Conservation (phyloP, 2,329 filamentous ascomycete genomes). For the Daldinia sp. region DNA sequence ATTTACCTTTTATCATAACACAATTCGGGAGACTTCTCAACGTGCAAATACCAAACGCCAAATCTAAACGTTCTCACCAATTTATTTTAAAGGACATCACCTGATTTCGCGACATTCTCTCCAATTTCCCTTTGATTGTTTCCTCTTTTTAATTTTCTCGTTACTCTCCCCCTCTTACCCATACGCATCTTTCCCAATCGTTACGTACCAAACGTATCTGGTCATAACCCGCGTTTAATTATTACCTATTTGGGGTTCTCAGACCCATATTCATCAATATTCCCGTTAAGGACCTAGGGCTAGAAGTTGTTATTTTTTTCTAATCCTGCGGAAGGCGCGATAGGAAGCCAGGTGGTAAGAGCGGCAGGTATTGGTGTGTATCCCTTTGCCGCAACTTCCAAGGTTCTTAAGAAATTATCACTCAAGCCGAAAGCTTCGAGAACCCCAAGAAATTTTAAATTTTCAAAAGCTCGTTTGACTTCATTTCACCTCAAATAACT, state of each 20-base stretch:
- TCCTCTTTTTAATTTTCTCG: not conserved
- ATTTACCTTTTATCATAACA: no score
- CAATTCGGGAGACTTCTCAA: no score
- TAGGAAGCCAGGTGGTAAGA: no score
- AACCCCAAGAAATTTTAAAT: not conserved
- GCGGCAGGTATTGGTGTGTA: not conserved
- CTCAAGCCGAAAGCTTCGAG: not conserved
- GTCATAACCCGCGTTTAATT: not conserved
- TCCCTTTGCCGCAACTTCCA: not conserved
- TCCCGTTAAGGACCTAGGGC: not conserved
- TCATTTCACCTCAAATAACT: not conserved
- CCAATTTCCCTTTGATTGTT: not conserved
- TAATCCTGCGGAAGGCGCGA: no score
- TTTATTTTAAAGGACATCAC: slow-evolving; percentile 4
- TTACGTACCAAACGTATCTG: not conserved
- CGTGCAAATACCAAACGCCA: not conserved
- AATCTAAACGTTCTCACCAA: not conserved
- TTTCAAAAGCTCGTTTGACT: not conserved
- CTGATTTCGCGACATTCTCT: slow-evolving; percentile 11
- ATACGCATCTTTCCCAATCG: not conserved
- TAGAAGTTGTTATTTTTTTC: not conserved
- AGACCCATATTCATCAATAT: not conserved
- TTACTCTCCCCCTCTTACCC: not conserved
- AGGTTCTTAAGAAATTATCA: no score
- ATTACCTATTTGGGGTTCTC: not conserved